Base-by-base conservation (phyloP, 805 yeast species). In the Wickerhamomyces bovis region DNA sequence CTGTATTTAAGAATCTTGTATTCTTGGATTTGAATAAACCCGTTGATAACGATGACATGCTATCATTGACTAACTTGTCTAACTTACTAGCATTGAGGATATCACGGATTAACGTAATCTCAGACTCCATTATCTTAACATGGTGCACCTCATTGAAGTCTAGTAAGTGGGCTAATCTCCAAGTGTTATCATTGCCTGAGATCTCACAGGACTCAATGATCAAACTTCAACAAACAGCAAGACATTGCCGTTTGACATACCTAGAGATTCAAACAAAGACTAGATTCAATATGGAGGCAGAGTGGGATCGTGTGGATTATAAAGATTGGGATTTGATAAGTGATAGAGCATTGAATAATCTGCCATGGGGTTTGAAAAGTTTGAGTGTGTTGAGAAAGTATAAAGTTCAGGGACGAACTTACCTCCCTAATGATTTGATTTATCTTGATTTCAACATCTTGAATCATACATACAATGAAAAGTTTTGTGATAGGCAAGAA, bases 61-160 rank as follows among this genome's bases (percentile, higher is more conserved):
- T 56, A 6, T 40, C 48, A 10, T 30, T 59, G 16, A 53, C 62
- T 4, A 50, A 55, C 25, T 10, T 59, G 19, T n/a, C 50, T 6
- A 49, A 52, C 19, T 22, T 60, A 12, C 52, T 50, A 4, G 43
- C 60, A 1, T 43, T 60, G 26, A 52, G 52, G 21, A 39, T 59
- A 2, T 43, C 54, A 3, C 26, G 49, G 13, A 12, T 48, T 3
- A 42, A 46, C 6, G 38, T 45, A 1, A 22, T 56, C 6, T 47
- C 54, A 3, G 62, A 59, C n/a, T 48, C 50, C 0, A 50, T 55
- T 3, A 48, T 60, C 6, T 25, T 53, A 6, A 44, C 43, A 18
- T 58, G 64, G 63, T 52, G 57, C 22, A 33, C 54, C 1, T 50
- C 62, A 2, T 21, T 60, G n/a, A 55, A 48, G 23, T 41, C 51